A percentile compares a stretch with the other conserved stretches of the same genome.
Conservation (phyloP, 1,139 yeast genomes). For the Wickerhamomyces sp. region DNA sequence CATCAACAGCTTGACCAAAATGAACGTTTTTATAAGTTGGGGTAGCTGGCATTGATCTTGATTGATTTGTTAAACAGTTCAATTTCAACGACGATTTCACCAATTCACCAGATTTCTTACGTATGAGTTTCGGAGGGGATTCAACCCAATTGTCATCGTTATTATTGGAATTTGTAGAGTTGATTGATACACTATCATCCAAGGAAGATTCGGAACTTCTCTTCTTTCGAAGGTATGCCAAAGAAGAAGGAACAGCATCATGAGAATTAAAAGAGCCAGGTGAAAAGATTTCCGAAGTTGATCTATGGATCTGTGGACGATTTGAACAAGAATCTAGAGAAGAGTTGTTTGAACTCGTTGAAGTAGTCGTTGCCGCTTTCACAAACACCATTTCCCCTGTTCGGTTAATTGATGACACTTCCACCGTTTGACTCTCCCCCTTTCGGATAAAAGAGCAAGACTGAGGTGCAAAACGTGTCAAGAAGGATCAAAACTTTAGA, state of each 20-base stretch:
- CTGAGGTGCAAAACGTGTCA: too few relatives aligned
- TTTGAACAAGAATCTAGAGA: neutral
- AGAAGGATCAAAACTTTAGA: too few relatives aligned
- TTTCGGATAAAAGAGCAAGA: too few relatives aligned
- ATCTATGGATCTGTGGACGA: neutral
- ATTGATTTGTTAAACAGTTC: slow-evolving; percentile 38
- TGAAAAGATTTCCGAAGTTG: neutral
- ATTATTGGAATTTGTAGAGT: slow-evolving; percentile 1
- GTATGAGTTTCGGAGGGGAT: slow-evolving; percentile 36
- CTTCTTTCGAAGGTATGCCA: slow-evolving; percentile 17
- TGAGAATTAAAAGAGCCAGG: too few relatives aligned
- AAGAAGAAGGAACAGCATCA: slow-evolving; percentile 6
- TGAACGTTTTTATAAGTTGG: slow-evolving; percentile 73
- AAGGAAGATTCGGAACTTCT: slow-evolving; percentile 10
- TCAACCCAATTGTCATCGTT: neutral
- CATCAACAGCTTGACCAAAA: slow-evolving; percentile 65
- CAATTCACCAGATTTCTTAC: slow-evolving; percentile 77
- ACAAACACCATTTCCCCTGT: neutral
- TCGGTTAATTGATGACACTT: too few relatives aligned
- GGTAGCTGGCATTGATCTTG: slow-evolving; percentile 68
- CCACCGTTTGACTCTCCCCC: too few relatives aligned
- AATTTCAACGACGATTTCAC: slow-evolving; percentile 68
- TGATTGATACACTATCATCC: slow-evolving; percentile 2
- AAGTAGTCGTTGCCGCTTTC: neutral
- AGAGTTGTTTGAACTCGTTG: neutral